Percentiles rank a stretch among this genome's conserved stretches.
Conservation (phyloP, 148 eudicot genomes). For the Nepenthes gracilis region DNA sequence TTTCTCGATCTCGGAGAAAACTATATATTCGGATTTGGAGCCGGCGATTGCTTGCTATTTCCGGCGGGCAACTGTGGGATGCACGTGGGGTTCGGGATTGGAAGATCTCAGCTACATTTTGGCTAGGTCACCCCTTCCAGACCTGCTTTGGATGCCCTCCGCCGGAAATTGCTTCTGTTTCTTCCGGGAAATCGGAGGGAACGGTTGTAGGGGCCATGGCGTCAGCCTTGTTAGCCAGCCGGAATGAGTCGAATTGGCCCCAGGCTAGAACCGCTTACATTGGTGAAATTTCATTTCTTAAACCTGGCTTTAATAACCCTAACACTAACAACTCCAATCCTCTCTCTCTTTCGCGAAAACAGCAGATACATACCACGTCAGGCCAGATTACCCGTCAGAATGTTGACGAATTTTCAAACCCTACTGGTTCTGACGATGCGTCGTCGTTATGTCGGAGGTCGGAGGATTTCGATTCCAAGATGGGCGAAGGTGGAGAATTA, state of each 20-base stretch:
- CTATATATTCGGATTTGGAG: neutral
- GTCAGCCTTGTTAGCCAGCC: slow-evolving; percentile 26
- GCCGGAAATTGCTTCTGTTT: slow-evolving; percentile 4
- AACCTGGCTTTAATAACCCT: slow-evolving; percentile 24
- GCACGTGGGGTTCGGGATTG: neutral
- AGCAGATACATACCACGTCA: neutral
- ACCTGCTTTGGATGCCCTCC: slow-evolving; percentile 1
- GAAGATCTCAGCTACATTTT: neutral
- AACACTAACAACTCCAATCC: slow-evolving; percentile 14
- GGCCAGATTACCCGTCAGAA: neutral
- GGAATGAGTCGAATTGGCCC: slow-evolving; percentile 25
- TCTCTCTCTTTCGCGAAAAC: slow-evolving; percentile 5
- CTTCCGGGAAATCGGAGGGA: slow-evolving; percentile 9
- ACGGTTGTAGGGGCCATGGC: slow-evolving; percentile 24
- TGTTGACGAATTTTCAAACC: slow-evolving; percentile 5
- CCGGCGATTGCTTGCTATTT: too few species aligned
- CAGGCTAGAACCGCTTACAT: slow-evolving; percentile 5
- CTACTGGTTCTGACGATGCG: slow-evolving; percentile 9
- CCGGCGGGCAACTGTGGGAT: too few species aligned
- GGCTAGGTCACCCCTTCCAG: too few species aligned
- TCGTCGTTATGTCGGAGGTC: slow-evolving; percentile 7
- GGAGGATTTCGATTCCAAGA: neutral
- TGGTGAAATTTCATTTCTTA: slow-evolving; percentile 16
- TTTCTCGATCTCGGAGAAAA: too few species aligned
- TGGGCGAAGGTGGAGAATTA: neutral